Evolutionary conservation across 2,329 filamentous ascomycete species (phyloP).

Genomic region (Hymenoscyphus scutula): DNA sequence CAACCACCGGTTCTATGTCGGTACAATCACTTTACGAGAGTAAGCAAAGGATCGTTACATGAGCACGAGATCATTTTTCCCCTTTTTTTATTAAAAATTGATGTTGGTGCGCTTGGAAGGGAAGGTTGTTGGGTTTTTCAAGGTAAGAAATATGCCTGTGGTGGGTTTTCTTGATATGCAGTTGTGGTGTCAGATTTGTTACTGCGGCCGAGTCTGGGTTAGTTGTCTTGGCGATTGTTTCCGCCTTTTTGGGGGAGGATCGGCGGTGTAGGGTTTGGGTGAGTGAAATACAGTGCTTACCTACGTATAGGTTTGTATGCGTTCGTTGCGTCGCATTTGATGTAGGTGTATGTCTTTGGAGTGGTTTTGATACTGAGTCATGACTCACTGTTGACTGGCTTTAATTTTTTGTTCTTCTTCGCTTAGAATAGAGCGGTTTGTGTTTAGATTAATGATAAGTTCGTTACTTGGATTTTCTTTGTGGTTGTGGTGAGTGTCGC

Average conservation of each 20-base stretch:
- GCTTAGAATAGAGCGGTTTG: no score
- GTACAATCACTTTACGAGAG: not conserved
- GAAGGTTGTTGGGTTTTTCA: not conserved
- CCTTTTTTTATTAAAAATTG: not conserved
- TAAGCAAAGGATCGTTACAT: slow-evolving; percentile 4
- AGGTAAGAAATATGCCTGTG: no score
- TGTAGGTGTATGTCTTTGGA: no score
- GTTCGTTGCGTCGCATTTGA: no score
- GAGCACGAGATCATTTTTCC: not conserved
- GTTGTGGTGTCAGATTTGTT: not conserved
- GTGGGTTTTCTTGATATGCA: not conserved
- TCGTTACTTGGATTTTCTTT: no score
- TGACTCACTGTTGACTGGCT: no score
- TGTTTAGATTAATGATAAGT: no score
- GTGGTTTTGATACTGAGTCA: no score
- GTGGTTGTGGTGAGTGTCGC: no score
- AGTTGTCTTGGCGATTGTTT: not conserved
- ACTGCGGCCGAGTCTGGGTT: not conserved
- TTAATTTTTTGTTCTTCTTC: no score
- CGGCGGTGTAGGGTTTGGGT: not conserved
- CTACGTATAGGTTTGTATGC: no score
- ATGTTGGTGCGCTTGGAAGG: not conserved
- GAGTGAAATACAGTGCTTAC: not conserved
- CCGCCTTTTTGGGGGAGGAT: not conserved
- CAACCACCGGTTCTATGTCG: not conserved